A percentile compares a stretch with the other conserved stretches of the same genome.
phyloP scores from a whole-genome alignment of 2,329 filamentous ascomycete species.

The Akanthomyces lecanii region DNA sequence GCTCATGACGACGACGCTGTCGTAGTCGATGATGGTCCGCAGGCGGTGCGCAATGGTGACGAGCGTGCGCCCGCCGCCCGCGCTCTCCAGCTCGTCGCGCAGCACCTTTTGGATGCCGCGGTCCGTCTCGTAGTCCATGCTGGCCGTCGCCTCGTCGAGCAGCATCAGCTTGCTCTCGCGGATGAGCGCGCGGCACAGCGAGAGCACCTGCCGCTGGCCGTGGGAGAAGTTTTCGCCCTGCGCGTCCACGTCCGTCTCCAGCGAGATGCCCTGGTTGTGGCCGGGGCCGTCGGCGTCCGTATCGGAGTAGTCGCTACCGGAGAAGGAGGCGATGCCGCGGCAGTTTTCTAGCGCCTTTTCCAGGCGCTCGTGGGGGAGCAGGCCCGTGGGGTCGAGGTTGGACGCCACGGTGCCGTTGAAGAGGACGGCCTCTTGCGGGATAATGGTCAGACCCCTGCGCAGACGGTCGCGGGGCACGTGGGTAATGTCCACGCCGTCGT shows the following conservation, averaged over 20 bases:
- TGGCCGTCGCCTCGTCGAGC: conserved; percentile 56
- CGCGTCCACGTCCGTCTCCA: conserved; percentile 46
- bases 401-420: conserved; percentile 50
- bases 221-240: conserved; percentile 54
- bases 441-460: conserved; percentile 52
- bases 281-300: conserved; percentile 21
- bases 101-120: conserved; percentile 51
- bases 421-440: conserved; percentile 55
- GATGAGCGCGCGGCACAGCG: conserved; percentile 53
- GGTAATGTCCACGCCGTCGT: conserved; percentile 54
- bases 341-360: conserved; percentile 59
- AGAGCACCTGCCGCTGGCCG: conserved; percentile 55
- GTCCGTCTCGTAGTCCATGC: conserved; percentile 57
- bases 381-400: conserved; percentile 62
- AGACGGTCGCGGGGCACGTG: conserved; percentile 46
- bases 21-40: conserved; percentile 56
- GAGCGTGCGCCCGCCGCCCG: conserved; percentile 42
- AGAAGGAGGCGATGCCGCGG: conserved; percentile 53
- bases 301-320: conserved; percentile 34
- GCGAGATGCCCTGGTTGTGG: conserved; percentile 28
- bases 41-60: conserved; percentile 57
- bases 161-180: conserved; percentile 52
- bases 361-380: conserved; percentile 50
- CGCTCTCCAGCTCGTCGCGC: conserved; percentile 42
- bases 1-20: conserved; percentile 54